These are phyloP conservation scores for Cyclospora cayetanensis DNA, from an alignment of 169 alveolate genomes.

Conservation along the genomic window DNA sequence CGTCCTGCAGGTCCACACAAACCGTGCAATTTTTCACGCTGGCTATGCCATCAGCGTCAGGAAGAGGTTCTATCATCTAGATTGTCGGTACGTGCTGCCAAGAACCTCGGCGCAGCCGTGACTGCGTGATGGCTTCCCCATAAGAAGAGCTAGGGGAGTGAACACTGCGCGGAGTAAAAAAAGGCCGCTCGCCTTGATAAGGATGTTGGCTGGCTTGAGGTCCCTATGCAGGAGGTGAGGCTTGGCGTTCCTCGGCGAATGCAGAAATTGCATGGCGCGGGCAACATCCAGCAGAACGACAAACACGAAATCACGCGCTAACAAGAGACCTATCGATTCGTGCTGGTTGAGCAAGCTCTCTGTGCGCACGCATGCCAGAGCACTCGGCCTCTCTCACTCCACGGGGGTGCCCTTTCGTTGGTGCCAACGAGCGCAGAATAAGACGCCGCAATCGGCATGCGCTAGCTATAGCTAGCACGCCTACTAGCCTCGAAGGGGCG, in stretches of 20 bases:
- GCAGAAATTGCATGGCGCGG: conserved; percentile 68
- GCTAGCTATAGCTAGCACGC: no score
- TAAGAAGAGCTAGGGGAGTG: background rate
- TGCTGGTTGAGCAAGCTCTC: conserved; percentile 23
- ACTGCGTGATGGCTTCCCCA: no score
- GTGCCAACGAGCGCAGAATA: no score
- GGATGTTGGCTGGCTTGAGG: conserved; percentile 73
- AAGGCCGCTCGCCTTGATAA: conserved; percentile 44
- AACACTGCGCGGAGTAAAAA: background rate
- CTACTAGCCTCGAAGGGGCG: background rate
- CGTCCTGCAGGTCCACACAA: conserved; percentile 51
- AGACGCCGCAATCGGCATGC: no score
- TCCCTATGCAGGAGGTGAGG: conserved; percentile 72
- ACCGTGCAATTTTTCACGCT: no score
- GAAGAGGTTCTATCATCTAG: no score
- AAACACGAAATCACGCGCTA: background rate
- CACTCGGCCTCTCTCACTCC: background rate
- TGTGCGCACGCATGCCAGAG: background rate
- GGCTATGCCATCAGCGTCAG: no score
- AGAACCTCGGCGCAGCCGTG: no score
- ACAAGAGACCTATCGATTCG: background rate
- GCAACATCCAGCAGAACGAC: conserved; percentile 50
- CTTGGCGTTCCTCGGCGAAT: conserved; percentile 39
- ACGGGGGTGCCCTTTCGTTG: no score
- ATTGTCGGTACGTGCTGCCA: no score